phyloP scores from a whole-genome alignment of 805 yeast genomes.

The Candida sithepensis region DNA sequence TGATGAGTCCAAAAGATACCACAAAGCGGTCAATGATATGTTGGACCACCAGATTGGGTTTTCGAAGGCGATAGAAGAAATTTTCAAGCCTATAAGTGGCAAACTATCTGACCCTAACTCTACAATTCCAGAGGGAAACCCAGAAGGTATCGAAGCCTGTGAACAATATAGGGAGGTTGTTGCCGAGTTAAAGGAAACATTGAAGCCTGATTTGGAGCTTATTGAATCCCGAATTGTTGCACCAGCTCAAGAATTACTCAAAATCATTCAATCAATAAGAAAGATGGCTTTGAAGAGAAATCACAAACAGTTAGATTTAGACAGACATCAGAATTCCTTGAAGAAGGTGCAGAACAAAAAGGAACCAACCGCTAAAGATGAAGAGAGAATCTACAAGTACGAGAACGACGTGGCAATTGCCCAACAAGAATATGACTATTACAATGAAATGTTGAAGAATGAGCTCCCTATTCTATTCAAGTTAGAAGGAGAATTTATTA shows the following conservation, averaged over 20 bases:
- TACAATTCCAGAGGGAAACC: conserved; percentile 85
- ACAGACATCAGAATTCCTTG: conserved; percentile 69
- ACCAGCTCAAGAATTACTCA: conserved; percentile 88
- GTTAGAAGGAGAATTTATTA: conserved; percentile 87
- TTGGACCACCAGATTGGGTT: conserved; percentile 90
- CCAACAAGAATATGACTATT: conserved; percentile 92
- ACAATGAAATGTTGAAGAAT: conserved; percentile 87
- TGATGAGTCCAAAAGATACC: conserved; percentile 87
- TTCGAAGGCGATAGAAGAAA: conserved; percentile 92
- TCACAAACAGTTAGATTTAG: conserved; percentile 92
- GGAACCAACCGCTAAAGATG: conserved; percentile 84
- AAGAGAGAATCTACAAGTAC: conserved; percentile 82
- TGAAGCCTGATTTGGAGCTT: conserved; percentile 90
- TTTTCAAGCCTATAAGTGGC: conserved; percentile 94
- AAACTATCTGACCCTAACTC: conserved; percentile 86
- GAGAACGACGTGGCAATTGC: conserved; percentile 90
- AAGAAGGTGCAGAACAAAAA: conserved; percentile 76
- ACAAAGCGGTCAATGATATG: conserved; percentile 90
- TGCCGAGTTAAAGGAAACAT: conserved; percentile 74
- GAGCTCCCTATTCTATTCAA: conserved; percentile 87
- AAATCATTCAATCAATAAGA: conserved; percentile 75
- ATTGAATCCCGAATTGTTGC: conserved; percentile 84
- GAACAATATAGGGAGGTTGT: conserved; percentile 89
- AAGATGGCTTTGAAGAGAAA: conserved; percentile 95
- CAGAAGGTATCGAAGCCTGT: conserved; percentile 93